Evolutionary conservation across 164 flowering plant species (phyloP), one percentile per base, ranked within the genome.

Genomic region (Liriodendron chinense): DNA sequence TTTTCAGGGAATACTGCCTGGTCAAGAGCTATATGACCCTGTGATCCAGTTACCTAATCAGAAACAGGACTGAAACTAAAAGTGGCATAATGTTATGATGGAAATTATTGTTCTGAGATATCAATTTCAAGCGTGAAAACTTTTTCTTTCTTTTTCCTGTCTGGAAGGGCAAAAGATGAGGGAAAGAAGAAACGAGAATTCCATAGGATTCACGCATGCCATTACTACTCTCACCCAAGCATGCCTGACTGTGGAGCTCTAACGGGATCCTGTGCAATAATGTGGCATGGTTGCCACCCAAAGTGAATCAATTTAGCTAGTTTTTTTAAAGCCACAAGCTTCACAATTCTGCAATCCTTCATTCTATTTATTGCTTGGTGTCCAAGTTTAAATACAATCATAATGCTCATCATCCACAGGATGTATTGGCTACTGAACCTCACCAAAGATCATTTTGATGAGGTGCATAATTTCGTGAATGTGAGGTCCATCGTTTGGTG

Each of bases 21-120:
- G 85, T 94, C 98, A 73, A 96, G 90, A 77, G 97, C 94, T 78
- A 96, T 94, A 81, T 96, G 99, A 82, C 99, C 99, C 99, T 96
- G 91, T 79, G 75, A 56, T 80, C 74, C 69, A 62, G 22, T 20
- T 43, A 68, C 20, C 7, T 43, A 26, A 21, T 67, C 50, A 72
- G 48, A 68, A 59, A 68, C 43, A 12, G 67, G 9, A 13, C 12
- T 53, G 21, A 73, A 23, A 47, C 12, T 14, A n/a, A 16, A 73
- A 28, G 9, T 61, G 9, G 23, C 56, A 4, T 57, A 59, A 62
- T 63, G 43, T n/a, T 62, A 18, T 43, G 23, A 20, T 6, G 16
- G n/a, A 34, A 25, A 53, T 53, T 53, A 56, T 69, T 10, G 18
- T 53, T 10, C 59, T 13, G 59, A 53, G 13, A 16, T 16, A 34